Base-by-base conservation (phyloP, 495 filamentous ascomycete genomes). In the Mytilinidion resinicola region DNA sequence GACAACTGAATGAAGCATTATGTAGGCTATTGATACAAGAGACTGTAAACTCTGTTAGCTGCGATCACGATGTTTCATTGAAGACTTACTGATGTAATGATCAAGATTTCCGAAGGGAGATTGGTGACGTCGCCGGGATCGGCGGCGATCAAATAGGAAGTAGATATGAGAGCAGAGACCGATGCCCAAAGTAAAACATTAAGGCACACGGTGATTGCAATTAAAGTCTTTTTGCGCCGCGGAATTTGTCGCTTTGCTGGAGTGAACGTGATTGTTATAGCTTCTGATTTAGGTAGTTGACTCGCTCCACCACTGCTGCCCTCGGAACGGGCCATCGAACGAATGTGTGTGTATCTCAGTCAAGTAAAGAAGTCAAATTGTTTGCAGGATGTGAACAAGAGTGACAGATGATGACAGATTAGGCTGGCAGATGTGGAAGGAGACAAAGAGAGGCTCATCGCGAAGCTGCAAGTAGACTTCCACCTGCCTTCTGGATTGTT, bases 151-250 rank as follows among this genome's bases (percentile, higher is more conserved):
- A 60, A 38, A 37, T 61, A 63, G 4, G 66, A 5, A 9, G 59
- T 34, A 8, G 44, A 36, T 14, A 66, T 19, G 33, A 66, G 39
- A 21, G 41, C 39, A 43, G 48, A 25, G 38, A 66, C 15, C 3
- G 66, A 66, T 49, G 47, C 57, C 65, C 65, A 68, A 14, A 68
- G 59, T 37, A 68, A 43, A 34, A 62, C 51, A 41, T 68, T 50
- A 10, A 68, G 54, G 43, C 54, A 58, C 7, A 55, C 43, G 4
- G 58, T 59, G n/a, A 68, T 60, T 12, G 48, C 51, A 41, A 62
- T 56, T 4, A 65, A 48, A 15, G 65, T 65, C 15, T 51, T 17
- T 25, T 62, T 51, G n/a, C 64, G 60, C 4, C 60, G 60, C 1
- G 60, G 53, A 10, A 57, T 35, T 33, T 57, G 56, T 17, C 20